Evolutionary conservation across 176 grass and related monocot species (phyloP).

Genomic region (Musa schizocarpa): DNA sequence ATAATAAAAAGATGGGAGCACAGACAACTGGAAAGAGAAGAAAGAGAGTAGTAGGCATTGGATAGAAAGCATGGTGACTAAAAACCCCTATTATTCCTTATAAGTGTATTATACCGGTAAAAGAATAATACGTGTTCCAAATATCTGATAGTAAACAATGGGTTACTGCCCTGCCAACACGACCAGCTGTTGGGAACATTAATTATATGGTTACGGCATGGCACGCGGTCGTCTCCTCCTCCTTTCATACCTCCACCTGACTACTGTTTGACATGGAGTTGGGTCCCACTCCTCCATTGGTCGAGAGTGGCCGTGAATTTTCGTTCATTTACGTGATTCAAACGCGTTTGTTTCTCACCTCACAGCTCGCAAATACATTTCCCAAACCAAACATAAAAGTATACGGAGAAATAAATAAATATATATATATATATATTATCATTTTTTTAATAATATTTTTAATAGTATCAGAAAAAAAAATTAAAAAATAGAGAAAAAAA

Average conservation of each 20-base stretch:
- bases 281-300: background rate
- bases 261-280: background rate
- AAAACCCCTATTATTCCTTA: too few relatives aligned
- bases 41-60: conserved; percentile 18
- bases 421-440: too few relatives aligned
- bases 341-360: too few relatives aligned
- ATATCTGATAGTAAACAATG: background rate
- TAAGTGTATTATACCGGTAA: too few relatives aligned
- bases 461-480: too few relatives aligned
- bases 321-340: too few relatives aligned
- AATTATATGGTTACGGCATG: background rate
- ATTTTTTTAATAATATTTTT: too few relatives aligned
- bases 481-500: too few relatives aligned
- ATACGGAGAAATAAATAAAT: too few relatives aligned
- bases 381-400: too few relatives aligned
- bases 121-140: background rate
- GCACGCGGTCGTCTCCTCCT: background rate
- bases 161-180: background rate
- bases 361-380: too few relatives aligned
- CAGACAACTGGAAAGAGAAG: conserved; percentile 49
- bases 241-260: background rate
- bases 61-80: conserved; percentile 7
- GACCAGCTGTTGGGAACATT: background rate
- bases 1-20: conserved; percentile 35
- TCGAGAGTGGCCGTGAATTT: too few relatives aligned